These are phyloP conservation scores for Trametes cinnabarina DNA, from an alignment of 768 basidiomycete genomes.

Conservation along the genomic window DNA sequence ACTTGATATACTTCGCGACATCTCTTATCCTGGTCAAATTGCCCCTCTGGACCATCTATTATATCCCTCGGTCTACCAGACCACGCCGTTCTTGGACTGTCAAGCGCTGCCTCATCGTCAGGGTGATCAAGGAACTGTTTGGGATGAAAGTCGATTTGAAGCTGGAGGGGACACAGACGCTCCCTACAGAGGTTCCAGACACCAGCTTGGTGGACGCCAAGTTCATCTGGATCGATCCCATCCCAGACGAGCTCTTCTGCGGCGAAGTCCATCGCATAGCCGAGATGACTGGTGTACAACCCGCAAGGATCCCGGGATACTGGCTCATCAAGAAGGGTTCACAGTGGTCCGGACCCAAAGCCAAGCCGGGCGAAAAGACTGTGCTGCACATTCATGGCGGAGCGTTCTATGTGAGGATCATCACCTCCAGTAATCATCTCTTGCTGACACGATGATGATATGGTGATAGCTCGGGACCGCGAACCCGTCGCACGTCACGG, in stretches of 20 bases:
- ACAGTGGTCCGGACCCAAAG: slow-evolving; percentile 32
- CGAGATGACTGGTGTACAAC: slow-evolving; percentile 7
- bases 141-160: neutral
- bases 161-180: neutral
- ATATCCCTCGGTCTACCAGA: slow-evolving; percentile 1
- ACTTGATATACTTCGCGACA: neutral
- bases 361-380: slow-evolving; percentile 52
- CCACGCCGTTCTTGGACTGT: slow-evolving; percentile 8
- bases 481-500: slow-evolving; percentile 50
- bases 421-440: neutral
- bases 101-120: slow-evolving; percentile 6
- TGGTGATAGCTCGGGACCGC: slow-evolving; percentile 41
- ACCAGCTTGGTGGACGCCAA: slow-evolving; percentile 5
- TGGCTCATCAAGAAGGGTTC: slow-evolving; percentile 22
- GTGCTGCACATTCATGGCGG: slow-evolving; percentile 67
- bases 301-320: slow-evolving; percentile 23
- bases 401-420: slow-evolving; percentile 36
- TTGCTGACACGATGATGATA: neutral
- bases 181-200: neutral
- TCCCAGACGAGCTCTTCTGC: slow-evolving; percentile 17
- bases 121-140: neutral
- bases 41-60: slow-evolving; percentile 4
- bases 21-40: neutral
- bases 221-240: slow-evolving; percentile 13
- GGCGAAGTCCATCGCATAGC: slow-evolving; percentile 24